Evolutionary conservation across 257 asterid species (phyloP), one percentile per base, ranked within the genome.

Genomic region (Verbena officinalis): DNA sequence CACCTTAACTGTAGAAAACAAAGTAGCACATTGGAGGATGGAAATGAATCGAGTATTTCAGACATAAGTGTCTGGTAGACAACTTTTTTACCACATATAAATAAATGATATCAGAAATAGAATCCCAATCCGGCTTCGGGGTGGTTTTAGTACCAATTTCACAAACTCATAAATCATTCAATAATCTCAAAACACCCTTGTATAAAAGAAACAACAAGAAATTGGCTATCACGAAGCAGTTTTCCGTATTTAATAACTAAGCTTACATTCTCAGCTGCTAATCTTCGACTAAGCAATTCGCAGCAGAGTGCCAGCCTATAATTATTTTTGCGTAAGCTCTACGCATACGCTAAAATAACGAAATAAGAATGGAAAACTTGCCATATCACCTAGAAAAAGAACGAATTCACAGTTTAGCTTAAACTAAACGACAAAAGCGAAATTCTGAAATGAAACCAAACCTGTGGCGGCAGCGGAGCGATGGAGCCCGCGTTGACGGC

Each of bases 1-100:
- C 17, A 17, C 4, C 59, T 62, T 59, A 65, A 66, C 75, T 68
- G 73, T 20, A 24, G 56, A 48, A 54, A 61, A 19, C 15, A 56
- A 3, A 66, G 54, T 15, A 51, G 14, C 39, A 63, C 2, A 52
- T 12, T 34, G 7, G 12, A 21, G 11, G 17, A 48, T 15, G 23
- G 9, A 53, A 21, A 44, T 15, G 3, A 46, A 17, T 14, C 49
- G 44, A 23, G 23, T 22, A 21, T 20, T 39, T 38, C 50, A 34
- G 9, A 34, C 22, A 38, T 34, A 45, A n/a, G n/a, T n/a, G 49
- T 38, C 60, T 5, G 1, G 5, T 33, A 55, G 51, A 44, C 51
- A 44, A 15, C 51, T 15, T 44, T 11, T 13, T n/a, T n/a, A n/a
- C n/a, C n/a, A n/a, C n/a, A n/a, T n/a, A 15, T 42, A 27, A 14